Conservation (phyloP, 2,329 filamentous ascomycete genomes). For the Penicillium sp. region DNA sequence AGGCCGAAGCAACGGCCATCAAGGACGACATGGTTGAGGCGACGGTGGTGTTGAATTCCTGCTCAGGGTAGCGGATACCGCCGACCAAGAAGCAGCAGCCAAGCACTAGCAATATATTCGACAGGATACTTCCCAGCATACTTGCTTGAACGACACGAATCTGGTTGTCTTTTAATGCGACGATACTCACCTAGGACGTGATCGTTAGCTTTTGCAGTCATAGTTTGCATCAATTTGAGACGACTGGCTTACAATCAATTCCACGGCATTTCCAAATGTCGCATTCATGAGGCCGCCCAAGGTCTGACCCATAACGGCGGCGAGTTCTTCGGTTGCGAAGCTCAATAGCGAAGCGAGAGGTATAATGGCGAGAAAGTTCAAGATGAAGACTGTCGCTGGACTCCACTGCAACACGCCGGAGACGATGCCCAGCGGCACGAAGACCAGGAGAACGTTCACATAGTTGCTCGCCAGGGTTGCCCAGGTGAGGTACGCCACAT, state of each 20-base stretch:
- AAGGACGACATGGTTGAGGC: conserved; percentile 59
- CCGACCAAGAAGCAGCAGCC: conserved; percentile 77
- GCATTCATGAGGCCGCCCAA: conserved; percentile 62
- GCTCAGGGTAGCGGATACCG: conserved; percentile 66
- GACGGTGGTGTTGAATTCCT: conserved; percentile 52
- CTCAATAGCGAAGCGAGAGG: conserved; percentile 59
- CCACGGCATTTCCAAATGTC: conserved; percentile 64
- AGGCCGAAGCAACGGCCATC: conserved; percentile 72
- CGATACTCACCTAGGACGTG: conserved; percentile 74
- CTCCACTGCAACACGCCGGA: conserved; percentile 58
- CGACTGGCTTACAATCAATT: conserved; percentile 62
- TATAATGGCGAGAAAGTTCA: conserved; percentile 64
- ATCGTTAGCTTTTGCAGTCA: background rate
- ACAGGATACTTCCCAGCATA: conserved; percentile 94
- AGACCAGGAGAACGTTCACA: conserved; percentile 60
- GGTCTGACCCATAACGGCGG: conserved; percentile 58
- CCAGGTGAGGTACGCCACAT: conserved; percentile 39
- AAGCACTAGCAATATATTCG: conserved; percentile 84
- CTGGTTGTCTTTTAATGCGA: conserved; percentile 78
- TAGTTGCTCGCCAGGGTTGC: conserved; percentile 45
- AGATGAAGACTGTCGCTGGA: conserved; percentile 55
- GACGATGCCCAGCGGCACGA: conserved; percentile 62
- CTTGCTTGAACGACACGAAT: conserved; percentile 96
- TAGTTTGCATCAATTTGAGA: background rate
- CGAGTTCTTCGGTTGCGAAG: conserved; percentile 62